These are phyloP conservation scores for Podila minutissima DNA, from an alignment of 192 early-diverging fungal species.

Conservation along the genomic window DNA sequence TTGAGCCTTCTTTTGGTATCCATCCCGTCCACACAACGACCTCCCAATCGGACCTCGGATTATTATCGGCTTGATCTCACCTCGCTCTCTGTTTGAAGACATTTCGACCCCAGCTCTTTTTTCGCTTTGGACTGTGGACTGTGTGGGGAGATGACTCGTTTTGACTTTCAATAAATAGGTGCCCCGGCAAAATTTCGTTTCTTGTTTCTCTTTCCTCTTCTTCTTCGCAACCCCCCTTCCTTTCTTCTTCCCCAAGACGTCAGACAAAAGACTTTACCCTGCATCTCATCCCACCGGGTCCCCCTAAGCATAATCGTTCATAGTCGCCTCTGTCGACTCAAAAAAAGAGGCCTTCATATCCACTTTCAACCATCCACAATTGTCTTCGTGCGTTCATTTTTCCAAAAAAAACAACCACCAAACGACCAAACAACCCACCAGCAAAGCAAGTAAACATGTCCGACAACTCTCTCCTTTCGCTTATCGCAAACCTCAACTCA, in stretches of 20 bases:
- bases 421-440: neutral
- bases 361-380: neutral
- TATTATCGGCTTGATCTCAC: too few species aligned
- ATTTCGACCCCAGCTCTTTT: too few species aligned
- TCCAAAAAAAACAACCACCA: neutral
- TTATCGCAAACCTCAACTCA: constrained; percentile 49
- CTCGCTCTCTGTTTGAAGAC: too few species aligned
- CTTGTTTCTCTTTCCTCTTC: constrained; percentile 21
- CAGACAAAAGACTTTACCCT: constrained; percentile 9
- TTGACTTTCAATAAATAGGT: neutral
- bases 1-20: too few species aligned
- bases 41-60: too few species aligned
- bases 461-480: constrained; percentile 39
- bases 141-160: neutral
- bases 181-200: neutral
- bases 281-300: constrained; percentile 52
- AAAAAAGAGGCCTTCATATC: constrained; percentile 2
- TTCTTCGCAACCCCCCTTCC: constrained; percentile 11
- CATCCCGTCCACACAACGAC: too few species aligned
- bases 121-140: too few species aligned
- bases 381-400: constrained; percentile 1
- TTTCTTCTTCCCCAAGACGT: constrained; percentile 16
- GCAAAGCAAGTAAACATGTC: constrained; percentile 15
- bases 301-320: constrained; percentile 3
- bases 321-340: constrained; percentile 55